Percentiles rank a stretch among this genome's conserved stretches.
Evolutionary conservation across 163 green algal genomes (phyloP).

Genomic region (Chlorella variabilis): DNA sequence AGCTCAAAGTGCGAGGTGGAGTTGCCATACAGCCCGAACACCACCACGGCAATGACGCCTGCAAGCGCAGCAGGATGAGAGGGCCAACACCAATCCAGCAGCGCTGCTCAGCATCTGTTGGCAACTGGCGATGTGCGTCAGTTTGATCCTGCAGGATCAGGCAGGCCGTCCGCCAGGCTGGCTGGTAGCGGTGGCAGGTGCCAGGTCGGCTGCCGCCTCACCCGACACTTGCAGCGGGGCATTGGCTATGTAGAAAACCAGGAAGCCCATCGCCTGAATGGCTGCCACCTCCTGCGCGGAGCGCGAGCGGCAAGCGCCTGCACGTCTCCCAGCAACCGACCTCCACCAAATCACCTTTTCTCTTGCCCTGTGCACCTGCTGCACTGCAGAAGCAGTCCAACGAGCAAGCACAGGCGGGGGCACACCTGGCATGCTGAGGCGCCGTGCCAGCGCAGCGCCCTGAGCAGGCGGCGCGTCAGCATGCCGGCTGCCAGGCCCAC

Average conservation of each 20-base stretch:
- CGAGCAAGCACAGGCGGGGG: too few relatives aligned
- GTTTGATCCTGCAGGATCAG: too few relatives aligned
- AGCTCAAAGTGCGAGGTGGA: constrained; percentile 55
- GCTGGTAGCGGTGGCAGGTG: too few relatives aligned
- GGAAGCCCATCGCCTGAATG: constrained; percentile 78
- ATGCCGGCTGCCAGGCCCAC: constrained; percentile 24
- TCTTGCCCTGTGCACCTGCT: too few relatives aligned
- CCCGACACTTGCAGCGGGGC: constrained; percentile 27
- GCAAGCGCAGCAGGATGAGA: not conserved
- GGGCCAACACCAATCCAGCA: too few relatives aligned
- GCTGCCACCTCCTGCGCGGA: constrained; percentile 64
- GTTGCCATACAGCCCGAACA: constrained; percentile 87
- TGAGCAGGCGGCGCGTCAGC: constrained; percentile 27
- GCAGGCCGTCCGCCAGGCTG: too few relatives aligned
- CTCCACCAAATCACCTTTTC: too few relatives aligned
- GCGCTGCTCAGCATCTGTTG: not conserved
- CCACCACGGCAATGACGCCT: constrained; percentile 86
- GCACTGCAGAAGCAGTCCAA: not conserved
- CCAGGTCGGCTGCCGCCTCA: too few relatives aligned
- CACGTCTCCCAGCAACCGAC: too few relatives aligned
- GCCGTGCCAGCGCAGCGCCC: constrained; percentile 36
- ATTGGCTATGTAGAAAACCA: constrained; percentile 81
- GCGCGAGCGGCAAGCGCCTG: too few relatives aligned
- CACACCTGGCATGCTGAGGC: constrained; percentile 29
- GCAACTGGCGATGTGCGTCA: too few relatives aligned